Base-by-base conservation (phyloP, 139 green algal genomes). In the Micromonas pusilla region DNA sequence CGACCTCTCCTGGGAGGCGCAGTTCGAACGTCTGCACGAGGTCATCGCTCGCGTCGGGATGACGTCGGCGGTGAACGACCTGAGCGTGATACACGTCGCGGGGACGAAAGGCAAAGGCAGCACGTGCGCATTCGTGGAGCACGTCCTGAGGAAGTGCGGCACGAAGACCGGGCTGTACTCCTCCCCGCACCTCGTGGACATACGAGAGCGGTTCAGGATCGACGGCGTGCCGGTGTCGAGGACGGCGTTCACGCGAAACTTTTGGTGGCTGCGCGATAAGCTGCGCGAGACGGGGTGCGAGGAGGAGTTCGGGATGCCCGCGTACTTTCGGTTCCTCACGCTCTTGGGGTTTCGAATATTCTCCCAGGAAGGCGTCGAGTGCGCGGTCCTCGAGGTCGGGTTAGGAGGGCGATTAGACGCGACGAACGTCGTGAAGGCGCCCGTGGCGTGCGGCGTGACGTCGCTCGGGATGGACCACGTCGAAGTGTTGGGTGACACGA, bases 381-480 rank as follows among this genome's bases (percentile, higher is more conserved):
- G 92, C 63, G 89, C 88, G 38, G 83, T 99, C 23, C 83, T 99
- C 57, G 95, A 99, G 83, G 84, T 97, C 34, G 95, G 95, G 20
- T 87, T 99, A 60, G 95, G 95, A 3, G 95, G 95, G 20, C 86
- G 95, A 6, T 85, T 97, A 39, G 95, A 99, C 79, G 92, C 93
- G 53, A 99, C 95, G 60, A 99, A 98, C 85, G 83, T 89, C 52
- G 76, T 89, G 5, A 60, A 65, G 0, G 5, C 28, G 4, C 85
- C 85, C 0, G 77, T 80, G 25, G 93, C 90, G 0, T 91, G 87
- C 68, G 94, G 90, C 32, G 84, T 99, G 38, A 91, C 91, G 21
- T 86, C 86, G 5, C 87, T 99, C 21, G 95, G 94, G 23, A 93
- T 93, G 54, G 95, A 99, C 83, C 95, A 99, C 87, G 93, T 96